Conservation (phyloP, 257 asterid species). For the Marsdenia floribunda region DNA sequence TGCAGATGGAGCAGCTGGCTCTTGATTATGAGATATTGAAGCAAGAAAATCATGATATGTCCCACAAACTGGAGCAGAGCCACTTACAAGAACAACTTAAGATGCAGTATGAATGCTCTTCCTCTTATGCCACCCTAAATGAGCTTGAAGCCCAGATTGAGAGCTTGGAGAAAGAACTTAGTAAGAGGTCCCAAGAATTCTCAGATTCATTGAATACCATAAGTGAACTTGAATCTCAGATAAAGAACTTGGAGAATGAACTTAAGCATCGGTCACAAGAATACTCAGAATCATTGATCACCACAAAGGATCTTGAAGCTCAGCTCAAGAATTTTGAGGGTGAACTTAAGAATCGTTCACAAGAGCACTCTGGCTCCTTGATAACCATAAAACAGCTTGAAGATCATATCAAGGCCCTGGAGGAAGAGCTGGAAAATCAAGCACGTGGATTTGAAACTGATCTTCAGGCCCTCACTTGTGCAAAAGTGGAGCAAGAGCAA, state of each 20-base stretch:
- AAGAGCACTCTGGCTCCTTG: conserved; percentile 41
- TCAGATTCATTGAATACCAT: conserved; percentile 33
- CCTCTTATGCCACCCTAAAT: conserved; percentile 40
- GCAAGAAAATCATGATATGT: conserved; percentile 86
- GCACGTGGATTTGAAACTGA: conserved; percentile 74
- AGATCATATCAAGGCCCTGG: conserved; percentile 53
- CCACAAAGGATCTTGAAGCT: conserved; percentile 54
- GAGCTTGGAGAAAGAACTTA: conserved; percentile 56
- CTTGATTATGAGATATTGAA: conserved; percentile 90
- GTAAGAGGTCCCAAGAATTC: conserved; percentile 25
- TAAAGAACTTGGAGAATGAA: conserved; percentile 54
- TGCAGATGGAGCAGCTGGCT: conserved; percentile 97
- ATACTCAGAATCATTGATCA: conserved; percentile 36
- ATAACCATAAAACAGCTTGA: conserved; percentile 49
- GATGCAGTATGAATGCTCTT: conserved; percentile 79
- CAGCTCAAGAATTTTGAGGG: conserved; percentile 55
- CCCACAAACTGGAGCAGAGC: conserved; percentile 75
- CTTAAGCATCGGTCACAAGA: conserved; percentile 45
- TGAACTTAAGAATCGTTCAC: conserved; percentile 46
- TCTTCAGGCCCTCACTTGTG: conserved; percentile 46
- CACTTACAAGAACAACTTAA: conserved; percentile 81
- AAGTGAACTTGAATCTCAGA: conserved; percentile 54
- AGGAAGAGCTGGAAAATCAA: conserved; percentile 83
- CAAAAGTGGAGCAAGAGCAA: conserved; percentile 85
- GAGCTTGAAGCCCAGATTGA: conserved; percentile 74